Evolutionary conservation across 225 moss, liverwort and hornwort genomes (phyloP), one percentile per base, ranked within the genome.

Genomic region (Physcomitrium patens): DNA sequence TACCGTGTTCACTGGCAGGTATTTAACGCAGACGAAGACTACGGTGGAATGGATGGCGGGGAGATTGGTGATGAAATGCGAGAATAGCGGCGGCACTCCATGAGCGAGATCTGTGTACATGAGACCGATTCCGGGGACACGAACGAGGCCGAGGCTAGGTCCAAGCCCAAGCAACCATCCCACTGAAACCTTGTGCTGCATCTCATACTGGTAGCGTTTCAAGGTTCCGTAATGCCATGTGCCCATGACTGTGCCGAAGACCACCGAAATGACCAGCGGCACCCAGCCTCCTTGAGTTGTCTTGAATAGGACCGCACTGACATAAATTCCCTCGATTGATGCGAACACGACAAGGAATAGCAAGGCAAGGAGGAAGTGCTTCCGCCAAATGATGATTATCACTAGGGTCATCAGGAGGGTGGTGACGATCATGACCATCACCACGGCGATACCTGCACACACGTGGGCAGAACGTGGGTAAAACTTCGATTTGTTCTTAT

Each of bases 41-140:
- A 99, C 71, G 12, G 89, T 84, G n/a, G 93, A 90, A 62, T 99
- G 97, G 44, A 99, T 90, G 2, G 97, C 94, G 0, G 97, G 97
- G 50, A 99, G 87, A 74, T 99, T 99, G 48, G 94, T 93, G 53
- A 99, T 90, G 76, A 99, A 99, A 69, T 99, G 97, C 9, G 97
- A 99, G 63, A 99, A 95, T 1, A 99, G 66, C 23, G 97, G 94
- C 0, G 97, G 97, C 2, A 95, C 91, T 24, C 97, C 97, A 55
- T 93, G 94, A 0, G 87, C 83, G 22, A 99, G 81, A 60, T 99
- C 94, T 26, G 97, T 99, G 75, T 99, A 99, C 22, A 99, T 91
- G 44, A 95, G 90, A 8, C 94, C 97, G 1, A 99, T 86, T 12
- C 97, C 94, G 14, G 97, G 97, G 27, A 99, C 97, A 1, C 97